Evolutionary conservation across 768 basidiomycete genomes (phyloP), one percentile per base, ranked within the genome.

Genomic region (Serendipita sp.): DNA sequence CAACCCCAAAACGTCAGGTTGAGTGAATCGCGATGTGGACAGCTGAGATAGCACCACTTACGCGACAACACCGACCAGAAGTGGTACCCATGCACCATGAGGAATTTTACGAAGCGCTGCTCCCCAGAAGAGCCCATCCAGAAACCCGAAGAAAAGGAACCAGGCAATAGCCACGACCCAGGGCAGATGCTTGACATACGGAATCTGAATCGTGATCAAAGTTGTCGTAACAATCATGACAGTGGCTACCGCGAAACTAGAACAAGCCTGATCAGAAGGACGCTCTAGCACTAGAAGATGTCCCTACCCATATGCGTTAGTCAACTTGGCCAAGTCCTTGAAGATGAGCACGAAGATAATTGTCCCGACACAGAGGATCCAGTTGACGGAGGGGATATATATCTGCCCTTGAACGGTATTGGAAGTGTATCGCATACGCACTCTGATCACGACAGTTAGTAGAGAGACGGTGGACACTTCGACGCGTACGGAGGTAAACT

Each of bases 51-150:
- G n/a, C 28, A 61, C 3, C 20, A 66, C 78, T 65, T 61, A 79
- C 77, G 85, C 69, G 14, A 82, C 67, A 1, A 71, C 22, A 3
- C 83, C 84, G 42, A 85, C 76, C 68, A 77, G 75, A 11, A 86
- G 74, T 1, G 85, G 82, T 7, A 85, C 82, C 82, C 83, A 86
- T 1, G 82, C 85, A 17, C 85, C 84, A 22, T 76, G 71, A 0
- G 83, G 83, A 3, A 85, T 75, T 69, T 85, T 84, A 68, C 76
- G 80, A 63, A 84, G 67, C 0, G 81, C 71, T 0, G 84, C 81
- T 26, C 82, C 84, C 80, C 81, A 85, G 73, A 86, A 86, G 16
- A 84, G 72, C 65, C 82, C 82, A 69, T 86, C 84, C 60, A 86
- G 72, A 73, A 86, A 86, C 9, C 82, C 83, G 56, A 80, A 85